phyloP scores from a whole-genome alignment of 495 filamentous ascomycete genomes.

The Aspergillus diversus region DNA sequence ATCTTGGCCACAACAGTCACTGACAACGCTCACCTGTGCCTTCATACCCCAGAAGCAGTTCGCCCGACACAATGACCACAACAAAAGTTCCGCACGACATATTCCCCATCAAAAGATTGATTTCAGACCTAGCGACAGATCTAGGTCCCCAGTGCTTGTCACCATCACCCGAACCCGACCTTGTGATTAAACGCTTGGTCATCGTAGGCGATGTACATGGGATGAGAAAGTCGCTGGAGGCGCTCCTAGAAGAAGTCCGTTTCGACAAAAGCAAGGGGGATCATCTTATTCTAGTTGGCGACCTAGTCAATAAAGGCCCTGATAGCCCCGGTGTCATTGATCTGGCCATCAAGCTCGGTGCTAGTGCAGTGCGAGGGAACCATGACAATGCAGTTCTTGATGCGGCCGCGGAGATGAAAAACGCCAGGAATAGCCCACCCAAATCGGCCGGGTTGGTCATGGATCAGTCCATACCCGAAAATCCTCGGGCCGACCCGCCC shows the following conservation, averaged over 20 bases:
- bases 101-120: constrained; percentile 28
- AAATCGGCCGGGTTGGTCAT: constrained; percentile 67
- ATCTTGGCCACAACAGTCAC: neutral
- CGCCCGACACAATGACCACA: neutral
- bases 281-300: constrained; percentile 78
- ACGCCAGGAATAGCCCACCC: neutral
- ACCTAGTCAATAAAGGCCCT: constrained; percentile 85
- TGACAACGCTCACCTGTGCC: neutral
- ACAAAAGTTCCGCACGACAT: constrained; percentile 16
- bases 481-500: neutral
- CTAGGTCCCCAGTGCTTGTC: constrained; percentile 11
- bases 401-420: constrained; percentile 24
- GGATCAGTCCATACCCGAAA: neutral
- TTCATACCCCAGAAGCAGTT: neutral
- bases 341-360: constrained; percentile 62
- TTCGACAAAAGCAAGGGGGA: constrained; percentile 64
- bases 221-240: constrained; percentile 65
- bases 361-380: constrained; percentile 79
- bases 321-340: constrained; percentile 79
- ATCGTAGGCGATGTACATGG: constrained; percentile 87
- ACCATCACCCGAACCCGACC: constrained; percentile 2
- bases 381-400: constrained; percentile 77
- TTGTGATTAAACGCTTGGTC: constrained; percentile 53
- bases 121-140: constrained; percentile 26
- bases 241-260: constrained; percentile 65